A percentile compares a stretch with the other conserved stretches of the same genome.
phyloP scores from a whole-genome alignment of 2,329 filamentous ascomycete genomes.

The Neurospora crassa region DNA sequence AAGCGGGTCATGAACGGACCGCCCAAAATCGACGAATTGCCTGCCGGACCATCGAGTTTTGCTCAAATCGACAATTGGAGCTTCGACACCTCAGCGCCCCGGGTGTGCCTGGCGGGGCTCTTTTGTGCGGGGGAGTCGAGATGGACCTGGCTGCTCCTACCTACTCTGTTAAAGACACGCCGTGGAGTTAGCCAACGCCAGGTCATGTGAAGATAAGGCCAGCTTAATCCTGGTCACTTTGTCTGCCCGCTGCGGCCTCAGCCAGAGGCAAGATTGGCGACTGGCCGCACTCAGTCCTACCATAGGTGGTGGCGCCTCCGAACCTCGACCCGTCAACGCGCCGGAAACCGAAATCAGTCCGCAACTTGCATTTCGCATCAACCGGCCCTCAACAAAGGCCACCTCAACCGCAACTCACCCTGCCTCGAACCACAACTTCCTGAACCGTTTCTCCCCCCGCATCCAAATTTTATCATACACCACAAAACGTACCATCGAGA shows the following conservation, averaged over 20 bases:
- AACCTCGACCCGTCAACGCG: background rate
- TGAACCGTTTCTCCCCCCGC: background rate
- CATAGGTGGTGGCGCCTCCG: background rate
- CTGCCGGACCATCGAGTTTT: background rate
- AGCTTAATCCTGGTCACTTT: background rate
- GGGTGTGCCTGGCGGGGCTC: background rate
- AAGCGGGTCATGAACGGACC: background rate
- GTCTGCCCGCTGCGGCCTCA: background rate
- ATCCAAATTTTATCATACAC: background rate
- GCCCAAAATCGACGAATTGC: background rate
- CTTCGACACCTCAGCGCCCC: background rate
- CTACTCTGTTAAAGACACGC: background rate
- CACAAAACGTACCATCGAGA: background rate
- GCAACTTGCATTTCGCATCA: background rate
- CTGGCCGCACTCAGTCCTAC: background rate
- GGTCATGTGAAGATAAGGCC: background rate
- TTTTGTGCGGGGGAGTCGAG: background rate
- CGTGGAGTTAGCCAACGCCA: background rate
- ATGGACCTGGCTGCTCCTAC: background rate
- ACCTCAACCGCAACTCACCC: background rate
- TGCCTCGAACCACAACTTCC: background rate
- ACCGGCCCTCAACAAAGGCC: background rate
- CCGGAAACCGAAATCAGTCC: background rate
- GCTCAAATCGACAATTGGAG: background rate
- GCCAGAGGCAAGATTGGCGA: background rate